Evolutionary conservation across 2,329 filamentous ascomycete species (phyloP), one percentile per base, ranked within the genome.

Genomic region (Diaporthe vexans): DNA sequence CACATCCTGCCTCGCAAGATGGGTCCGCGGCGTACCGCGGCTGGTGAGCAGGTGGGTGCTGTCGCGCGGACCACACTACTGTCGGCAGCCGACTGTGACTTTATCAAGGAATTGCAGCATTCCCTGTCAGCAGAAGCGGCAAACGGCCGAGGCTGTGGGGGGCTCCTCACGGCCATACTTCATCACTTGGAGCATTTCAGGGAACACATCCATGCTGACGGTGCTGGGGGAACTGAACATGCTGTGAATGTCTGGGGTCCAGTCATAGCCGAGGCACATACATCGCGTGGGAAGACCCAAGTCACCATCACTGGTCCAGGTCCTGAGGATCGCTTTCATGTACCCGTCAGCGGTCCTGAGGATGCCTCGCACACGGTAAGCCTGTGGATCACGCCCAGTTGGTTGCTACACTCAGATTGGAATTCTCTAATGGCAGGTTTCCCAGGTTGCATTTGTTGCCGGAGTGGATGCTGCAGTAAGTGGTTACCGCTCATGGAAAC

Each of bases 381-480:
- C 33, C 59, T 19, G 15, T 5, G 7, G 10, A 15, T 52, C 24
- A 11, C 46, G n/a, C n/a, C 1, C 9, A 1, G 21, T 19, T 15
- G 13, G 2, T 67, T 11, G 4, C 17, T 21, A 35, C 6, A 24
- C 17, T 37, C 43, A 24, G 8, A 1, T 10, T 15, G 29, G 9
- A 2, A 4, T 17, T 56, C 8, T 37, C 33, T 63, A 17, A 52
- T 33, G 11, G 3, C 37, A 26, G 29, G 21, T 1, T 6, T 21
- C 17, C 6, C 33, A 75, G 74, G 54, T 56, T 35, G 21, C 35
- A 37, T 73, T 73, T 15, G 48, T 75, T 1, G 48, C 71, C 17
- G 74, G 71, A 11, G 21, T 71, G 21, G 52, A 57, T 46, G 58
- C 71, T 63, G 71, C 58, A 15, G 74, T 75, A 61, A 68, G 74